Percentiles rank a stretch among this genome's conserved stretches.
Conservation (phyloP, 768 basidiomycete species). For the Tulasnella sp. region DNA sequence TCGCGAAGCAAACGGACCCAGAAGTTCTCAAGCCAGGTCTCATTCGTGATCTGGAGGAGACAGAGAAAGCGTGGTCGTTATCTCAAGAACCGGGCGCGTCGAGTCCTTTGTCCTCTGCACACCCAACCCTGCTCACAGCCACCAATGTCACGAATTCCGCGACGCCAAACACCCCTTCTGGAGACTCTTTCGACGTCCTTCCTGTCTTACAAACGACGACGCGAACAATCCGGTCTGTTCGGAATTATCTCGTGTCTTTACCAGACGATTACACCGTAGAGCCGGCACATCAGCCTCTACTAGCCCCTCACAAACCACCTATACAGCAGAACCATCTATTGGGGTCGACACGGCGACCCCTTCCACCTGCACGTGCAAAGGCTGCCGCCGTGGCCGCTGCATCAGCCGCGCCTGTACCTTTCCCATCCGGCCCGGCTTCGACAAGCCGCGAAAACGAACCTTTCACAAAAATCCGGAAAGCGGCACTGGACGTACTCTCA, state of each 20-base stretch:
- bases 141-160: neutral
- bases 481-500: slow-evolving; percentile 75
- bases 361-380: neutral
- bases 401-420: slow-evolving; percentile 20
- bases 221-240: slow-evolving; percentile 65
- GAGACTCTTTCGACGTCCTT: slow-evolving; percentile 47
- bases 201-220: slow-evolving; percentile 68
- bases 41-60: slow-evolving; percentile 57
- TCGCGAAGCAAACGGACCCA: slow-evolving; percentile 61
- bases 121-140: neutral
- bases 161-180: neutral
- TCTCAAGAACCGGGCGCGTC: slow-evolving; percentile 19
- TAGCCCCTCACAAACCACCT: neutral
- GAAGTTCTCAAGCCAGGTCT: slow-evolving; percentile 68
- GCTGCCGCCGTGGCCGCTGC: neutral
- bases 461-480: slow-evolving; percentile 56
- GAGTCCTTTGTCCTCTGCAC: neutral
- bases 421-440: slow-evolving; percentile 28
- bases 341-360: neutral
- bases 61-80: slow-evolving; percentile 55
- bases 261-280: slow-evolving; percentile 45
- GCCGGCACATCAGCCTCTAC: neutral
- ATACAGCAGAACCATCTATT: neutral
- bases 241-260: slow-evolving; percentile 73
- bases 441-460: slow-evolving; percentile 40